Evolutionary conservation across 108 stramenopile species (phyloP), one percentile per base, ranked within the genome.

Genomic region (Cyclotella choctawhatcheeana): DNA sequence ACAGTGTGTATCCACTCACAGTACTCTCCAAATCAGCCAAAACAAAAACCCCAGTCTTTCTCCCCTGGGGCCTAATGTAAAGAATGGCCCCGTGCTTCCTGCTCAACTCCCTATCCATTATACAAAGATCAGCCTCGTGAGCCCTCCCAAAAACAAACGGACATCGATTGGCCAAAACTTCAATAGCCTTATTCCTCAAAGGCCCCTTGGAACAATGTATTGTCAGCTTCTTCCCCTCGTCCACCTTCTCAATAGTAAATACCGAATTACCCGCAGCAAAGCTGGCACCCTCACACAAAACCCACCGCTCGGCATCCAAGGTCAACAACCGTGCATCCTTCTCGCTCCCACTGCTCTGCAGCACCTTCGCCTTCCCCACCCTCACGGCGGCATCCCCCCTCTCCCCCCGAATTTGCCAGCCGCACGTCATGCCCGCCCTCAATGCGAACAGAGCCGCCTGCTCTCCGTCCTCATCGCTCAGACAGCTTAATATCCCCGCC

Each of bases 181-280:
- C 93, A 70, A 94, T 89, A 12, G 92, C 69, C 68, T 92, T 94
- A 48, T 90, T 91, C 67, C 88, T 73, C 88, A 94, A 84, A 5
- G 93, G 93, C 58, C 93, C 93, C 74, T 94, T 94, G 40, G 93
- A 89, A 71, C 93, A 92, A 45, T 91, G 89, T 73, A 94, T 82
- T 47, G 88, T 94, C 20, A 92, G 83, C 80, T 89, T 91, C 81
- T 91, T 91, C 25, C 78, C 82, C 26, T 92, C 91, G 24, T 91
- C 89, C 58, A 83, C 81, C 58, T 94, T 89, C 80, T 94, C 93
- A 20, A 94, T 91, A 64, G 84, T 92, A 62, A 94, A 92, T 3
- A 94, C 93, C 16, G 93, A 94, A 71, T 94, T 94, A 53, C 93
- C 93, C 21, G 93, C 93, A 1, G 91, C 91, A 78, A 94, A 94